Evolutionary conservation across 2,329 filamentous ascomycete genomes (phyloP), one percentile per base, ranked within the genome.

Genomic region (Ophiostoma sp.): DNA sequence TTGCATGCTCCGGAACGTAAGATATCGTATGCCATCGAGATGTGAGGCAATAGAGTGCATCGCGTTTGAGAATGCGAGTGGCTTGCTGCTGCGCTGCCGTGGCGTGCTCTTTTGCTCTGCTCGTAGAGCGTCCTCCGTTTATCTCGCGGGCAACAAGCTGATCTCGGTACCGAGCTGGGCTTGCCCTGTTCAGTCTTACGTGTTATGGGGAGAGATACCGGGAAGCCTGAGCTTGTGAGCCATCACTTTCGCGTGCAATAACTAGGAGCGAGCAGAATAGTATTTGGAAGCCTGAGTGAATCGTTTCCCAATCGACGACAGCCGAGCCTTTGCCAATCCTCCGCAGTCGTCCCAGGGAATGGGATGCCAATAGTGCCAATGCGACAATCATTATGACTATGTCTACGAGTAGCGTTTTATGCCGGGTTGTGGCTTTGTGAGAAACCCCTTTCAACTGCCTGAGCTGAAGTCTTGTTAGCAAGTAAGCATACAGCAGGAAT

Each of bases 1-100:
- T 55, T 55, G 18, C 49, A 55, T 47, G 49, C n/a, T 55, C 27
- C 27, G 49, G 11, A 9, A 55, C 49, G 11, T 1, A 47, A 27
- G 27, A 27, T 27, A 27, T 27, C 27, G 27, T 27, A 27, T 27
- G 27, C 27, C 27, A 27, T 27, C 27, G 27, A 27, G 27, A 27
- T 2, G 27, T 27, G 27, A 27, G 27, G 27, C 2, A 44, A 44
- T 44, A 44, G 6, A 44, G 42, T 44, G 42, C 42, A 44, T 44
- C 42, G 7, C 18, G 55, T 60, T 60, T 60, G 55, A 60, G 11
- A 16, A 60, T 27, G 55, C 55, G 55, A 60, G 27, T 60, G 55
- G 55, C 55, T 18, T 44, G 7, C 42, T 55, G 49, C 27, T 55
- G 49, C 27, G 49, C 6, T 18, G n/a, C 6, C 27, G 49, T 45